Evolutionary conservation across 78 protist genomes (phyloP).

Genomic region (slime mould (Dictyostelium discoideum)): DNA sequence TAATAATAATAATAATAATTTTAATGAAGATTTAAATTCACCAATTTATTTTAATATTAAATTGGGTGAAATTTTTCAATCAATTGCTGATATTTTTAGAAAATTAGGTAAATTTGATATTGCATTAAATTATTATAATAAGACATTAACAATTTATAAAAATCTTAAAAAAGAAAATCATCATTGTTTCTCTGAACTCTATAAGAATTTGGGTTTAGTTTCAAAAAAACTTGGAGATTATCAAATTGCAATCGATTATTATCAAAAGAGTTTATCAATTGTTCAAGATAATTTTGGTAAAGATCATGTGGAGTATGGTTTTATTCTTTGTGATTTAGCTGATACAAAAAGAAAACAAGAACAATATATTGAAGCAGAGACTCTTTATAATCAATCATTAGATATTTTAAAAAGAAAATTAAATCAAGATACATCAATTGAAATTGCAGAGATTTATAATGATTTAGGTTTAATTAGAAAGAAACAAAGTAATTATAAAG

Average conservation of each 20-base stretch:
- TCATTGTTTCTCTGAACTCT: constrained; percentile 19
- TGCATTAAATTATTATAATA: constrained; percentile 10
- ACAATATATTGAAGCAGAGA: background rate
- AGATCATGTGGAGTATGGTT: constrained; percentile 52
- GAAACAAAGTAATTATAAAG: constrained; percentile 47
- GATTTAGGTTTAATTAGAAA: constrained; percentile 63
- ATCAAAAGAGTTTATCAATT: constrained; percentile 16
- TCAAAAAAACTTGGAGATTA: constrained; percentile 46
- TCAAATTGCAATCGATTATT: background rate
- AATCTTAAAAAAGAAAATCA: background rate
- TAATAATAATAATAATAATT: background rate
- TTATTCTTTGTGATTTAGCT: constrained; percentile 48
- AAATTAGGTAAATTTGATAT: constrained; percentile 25
- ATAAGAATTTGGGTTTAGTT: constrained; percentile 45
- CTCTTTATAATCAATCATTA: constrained; percentile 12
- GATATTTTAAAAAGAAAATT: constrained; percentile 14
- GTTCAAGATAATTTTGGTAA: background rate
- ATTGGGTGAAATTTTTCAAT: constrained; percentile 16
- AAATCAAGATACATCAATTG: constrained; percentile 17
- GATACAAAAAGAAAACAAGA: constrained; percentile 59
- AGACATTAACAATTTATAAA: background rate
- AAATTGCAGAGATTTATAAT: constrained; percentile 60
- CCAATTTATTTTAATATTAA: constrained; percentile 14
- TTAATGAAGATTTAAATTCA: background rate
- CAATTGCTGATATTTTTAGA: constrained; percentile 61